Percentiles rank a stretch among this genome's conserved stretches.
Evolutionary conservation across 2,329 filamentous ascomycete genomes (phyloP).

Genomic region (Alternaria panax): DNA sequence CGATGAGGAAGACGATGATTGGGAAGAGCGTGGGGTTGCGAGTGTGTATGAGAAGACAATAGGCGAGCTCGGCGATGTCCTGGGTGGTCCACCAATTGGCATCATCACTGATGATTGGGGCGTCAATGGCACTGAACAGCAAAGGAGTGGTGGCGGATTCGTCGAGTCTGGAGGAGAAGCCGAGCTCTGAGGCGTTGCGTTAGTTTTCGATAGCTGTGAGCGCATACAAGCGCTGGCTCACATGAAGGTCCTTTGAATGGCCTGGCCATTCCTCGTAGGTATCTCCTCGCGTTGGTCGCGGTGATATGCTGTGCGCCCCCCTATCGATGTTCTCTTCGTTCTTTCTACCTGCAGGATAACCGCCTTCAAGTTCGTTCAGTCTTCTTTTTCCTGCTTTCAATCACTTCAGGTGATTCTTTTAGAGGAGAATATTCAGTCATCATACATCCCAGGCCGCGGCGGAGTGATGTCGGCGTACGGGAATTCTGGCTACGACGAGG

Average conservation of each 20-base stretch:
- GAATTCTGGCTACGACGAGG: not conserved
- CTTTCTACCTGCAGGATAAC: not conserved
- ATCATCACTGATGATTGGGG: conserved; percentile 54
- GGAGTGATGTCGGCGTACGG: not conserved
- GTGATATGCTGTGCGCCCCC: not conserved
- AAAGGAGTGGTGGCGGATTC: conserved; percentile 19
- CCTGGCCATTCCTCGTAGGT: no score
- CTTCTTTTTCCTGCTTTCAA: not conserved
- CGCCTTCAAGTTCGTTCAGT: not conserved
- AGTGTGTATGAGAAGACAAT: conserved; percentile 82
- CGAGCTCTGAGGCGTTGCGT: conserved; percentile 12
- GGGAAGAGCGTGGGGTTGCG: conserved; percentile 53
- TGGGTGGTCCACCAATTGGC: conserved; percentile 61
- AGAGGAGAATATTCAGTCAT: not conserved
- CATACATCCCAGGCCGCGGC: not conserved
- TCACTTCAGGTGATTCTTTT: not conserved
- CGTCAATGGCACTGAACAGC: conserved; percentile 15
- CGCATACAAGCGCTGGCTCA: not conserved
- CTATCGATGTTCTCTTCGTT: not conserved
- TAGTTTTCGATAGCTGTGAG: no score
- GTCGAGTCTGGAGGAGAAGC: conserved; percentile 21
- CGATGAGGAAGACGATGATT: conserved; percentile 51
- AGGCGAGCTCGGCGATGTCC: conserved; percentile 72
- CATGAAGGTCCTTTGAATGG: not conserved
- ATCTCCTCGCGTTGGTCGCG: not conserved